phyloP scores from a whole-genome alignment of 2,329 filamentous ascomycete genomes.

The Coniella lustricola region DNA sequence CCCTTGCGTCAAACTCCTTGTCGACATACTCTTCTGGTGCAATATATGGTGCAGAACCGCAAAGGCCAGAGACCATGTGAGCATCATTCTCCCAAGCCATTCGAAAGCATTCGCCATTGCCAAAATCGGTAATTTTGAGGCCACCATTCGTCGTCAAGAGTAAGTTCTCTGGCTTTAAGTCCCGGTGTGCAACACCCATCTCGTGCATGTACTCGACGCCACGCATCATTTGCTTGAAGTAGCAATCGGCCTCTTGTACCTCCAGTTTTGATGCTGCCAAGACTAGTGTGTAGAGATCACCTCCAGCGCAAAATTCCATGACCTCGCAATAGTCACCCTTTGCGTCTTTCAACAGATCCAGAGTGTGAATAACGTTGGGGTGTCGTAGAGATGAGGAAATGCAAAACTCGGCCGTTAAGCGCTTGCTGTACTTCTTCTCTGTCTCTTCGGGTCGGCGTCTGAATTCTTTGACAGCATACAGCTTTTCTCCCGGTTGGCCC shows the following conservation, averaged over 20 bases:
- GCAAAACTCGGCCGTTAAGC: slow-evolving; percentile 94
- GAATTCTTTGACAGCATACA: slow-evolving; percentile 98
- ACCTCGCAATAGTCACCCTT: slow-evolving; percentile 98
- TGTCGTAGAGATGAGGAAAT: slow-evolving; percentile 95
- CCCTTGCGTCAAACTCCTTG: slow-evolving; percentile 91
- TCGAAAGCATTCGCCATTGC: slow-evolving; percentile 97
- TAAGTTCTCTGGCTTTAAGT: slow-evolving; percentile 94
- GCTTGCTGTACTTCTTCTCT: slow-evolving; percentile 95
- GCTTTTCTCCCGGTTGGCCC: slow-evolving; percentile 72
- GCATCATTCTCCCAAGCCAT: slow-evolving; percentile 99
- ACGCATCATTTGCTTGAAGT: slow-evolving; percentile 98
- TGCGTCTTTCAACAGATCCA: slow-evolving; percentile 89
- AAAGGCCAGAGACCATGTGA: slow-evolving; percentile 96
- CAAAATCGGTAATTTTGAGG: slow-evolving; percentile 97
- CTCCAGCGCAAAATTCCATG: slow-evolving; percentile 98
- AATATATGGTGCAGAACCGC: slow-evolving; percentile 94
- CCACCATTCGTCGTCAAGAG: slow-evolving; percentile 86
- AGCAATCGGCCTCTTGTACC: slow-evolving; percentile 89
- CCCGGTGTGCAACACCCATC: slow-evolving; percentile 96
- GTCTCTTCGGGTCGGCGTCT: slow-evolving; percentile 89
- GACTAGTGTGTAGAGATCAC: slow-evolving; percentile 90
- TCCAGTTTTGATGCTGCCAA: slow-evolving; percentile 87
- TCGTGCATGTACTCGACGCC: slow-evolving; percentile 99
- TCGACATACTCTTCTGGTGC: slow-evolving; percentile 94
- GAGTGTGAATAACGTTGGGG: slow-evolving; percentile 95